These are phyloP conservation scores for Ogataea saltuana DNA, from an alignment of 805 yeast genomes.

Conservation along the genomic window DNA sequence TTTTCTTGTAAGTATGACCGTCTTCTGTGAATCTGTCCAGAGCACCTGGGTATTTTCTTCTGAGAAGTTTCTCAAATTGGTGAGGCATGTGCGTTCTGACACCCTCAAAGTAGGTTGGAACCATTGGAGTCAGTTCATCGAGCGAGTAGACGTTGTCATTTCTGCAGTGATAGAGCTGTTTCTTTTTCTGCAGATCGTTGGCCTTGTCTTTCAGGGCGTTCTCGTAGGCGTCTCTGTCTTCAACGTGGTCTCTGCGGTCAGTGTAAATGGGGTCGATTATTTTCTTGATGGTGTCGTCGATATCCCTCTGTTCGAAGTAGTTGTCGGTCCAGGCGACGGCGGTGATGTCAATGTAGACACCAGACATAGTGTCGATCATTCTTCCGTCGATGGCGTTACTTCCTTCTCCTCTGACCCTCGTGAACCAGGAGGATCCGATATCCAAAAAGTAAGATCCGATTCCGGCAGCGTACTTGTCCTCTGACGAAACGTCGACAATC, in stretches of 20 bases:
- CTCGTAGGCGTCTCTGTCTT: conserved; percentile 21
- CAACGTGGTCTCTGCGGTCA: conserved; percentile 13
- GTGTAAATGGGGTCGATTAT: conserved; percentile 26
- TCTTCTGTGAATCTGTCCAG: conserved; percentile 38
- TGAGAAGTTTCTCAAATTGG: conserved; percentile 41
- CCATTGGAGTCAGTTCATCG: conserved; percentile 51
- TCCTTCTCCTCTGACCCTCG: conserved; percentile 52
- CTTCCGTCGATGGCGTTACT: conserved; percentile 64
- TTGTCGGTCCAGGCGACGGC: conserved; percentile 48
- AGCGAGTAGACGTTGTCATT: conserved; percentile 52
- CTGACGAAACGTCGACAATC: conserved; percentile 41
- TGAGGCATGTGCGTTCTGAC: conserved; percentile 56
- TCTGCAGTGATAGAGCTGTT: conserved; percentile 48
- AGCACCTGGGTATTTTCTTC: conserved; percentile 49
- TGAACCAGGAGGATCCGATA: conserved; percentile 49
- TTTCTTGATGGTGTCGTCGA: conserved; percentile 20
- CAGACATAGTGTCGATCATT: conserved; percentile 63
- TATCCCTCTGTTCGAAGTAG: conserved; percentile 20
- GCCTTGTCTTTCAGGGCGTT: conserved; percentile 13
- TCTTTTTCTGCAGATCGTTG: conserved; percentile 25
- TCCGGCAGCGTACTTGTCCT: conserved; percentile 42
- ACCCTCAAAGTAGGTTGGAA: conserved; percentile 53
- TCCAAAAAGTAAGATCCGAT: conserved; percentile 57
- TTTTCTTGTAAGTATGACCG: conserved; percentile 48
- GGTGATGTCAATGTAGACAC: conserved; percentile 67